Conservation (phyloP, 106 monocot genomes). For the Allium sativum region DNA sequence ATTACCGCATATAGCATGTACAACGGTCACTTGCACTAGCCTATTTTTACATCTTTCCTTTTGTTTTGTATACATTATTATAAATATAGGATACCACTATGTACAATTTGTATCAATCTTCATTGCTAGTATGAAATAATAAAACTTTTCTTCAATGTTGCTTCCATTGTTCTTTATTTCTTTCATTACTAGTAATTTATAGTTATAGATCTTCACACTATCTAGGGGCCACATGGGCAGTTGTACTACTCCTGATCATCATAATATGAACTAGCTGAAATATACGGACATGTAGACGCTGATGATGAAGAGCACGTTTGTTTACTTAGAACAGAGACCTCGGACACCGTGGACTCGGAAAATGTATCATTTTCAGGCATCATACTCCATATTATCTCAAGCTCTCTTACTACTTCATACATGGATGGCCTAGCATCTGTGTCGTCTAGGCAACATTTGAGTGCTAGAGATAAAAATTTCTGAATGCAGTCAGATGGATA, state of each 20-base stretch:
- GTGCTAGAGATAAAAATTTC: slow-evolving; percentile 54
- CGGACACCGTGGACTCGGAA: slow-evolving; percentile 20
- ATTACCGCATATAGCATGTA: no score
- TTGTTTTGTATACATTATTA: no score
- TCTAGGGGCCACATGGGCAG: neutral
- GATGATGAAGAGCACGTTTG: slow-evolving; percentile 28
- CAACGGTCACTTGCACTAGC: no score
- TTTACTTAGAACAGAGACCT: slow-evolving; percentile 2
- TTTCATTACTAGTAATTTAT: no score
- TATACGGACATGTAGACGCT: neutral
- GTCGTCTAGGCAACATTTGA: slow-evolving; percentile 68
- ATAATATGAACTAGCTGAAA: neutral
- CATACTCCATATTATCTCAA: slow-evolving; percentile 65
- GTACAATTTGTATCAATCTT: no score
- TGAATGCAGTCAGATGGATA: slow-evolving; percentile 68
- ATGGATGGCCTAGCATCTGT: slow-evolving; percentile 81
- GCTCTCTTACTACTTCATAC: slow-evolving; percentile 76
- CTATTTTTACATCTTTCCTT: no score
- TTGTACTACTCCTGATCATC: neutral
- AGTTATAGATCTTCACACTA: neutral
- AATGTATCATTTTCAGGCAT: slow-evolving; percentile 30
- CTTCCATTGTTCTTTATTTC: no score
- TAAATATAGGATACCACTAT: no score
- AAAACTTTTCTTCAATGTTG: no score
- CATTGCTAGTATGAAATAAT: no score